Evolutionary conservation across 306 rosid genomes (phyloP).

Genomic region (Sicyos baderoa): DNA sequence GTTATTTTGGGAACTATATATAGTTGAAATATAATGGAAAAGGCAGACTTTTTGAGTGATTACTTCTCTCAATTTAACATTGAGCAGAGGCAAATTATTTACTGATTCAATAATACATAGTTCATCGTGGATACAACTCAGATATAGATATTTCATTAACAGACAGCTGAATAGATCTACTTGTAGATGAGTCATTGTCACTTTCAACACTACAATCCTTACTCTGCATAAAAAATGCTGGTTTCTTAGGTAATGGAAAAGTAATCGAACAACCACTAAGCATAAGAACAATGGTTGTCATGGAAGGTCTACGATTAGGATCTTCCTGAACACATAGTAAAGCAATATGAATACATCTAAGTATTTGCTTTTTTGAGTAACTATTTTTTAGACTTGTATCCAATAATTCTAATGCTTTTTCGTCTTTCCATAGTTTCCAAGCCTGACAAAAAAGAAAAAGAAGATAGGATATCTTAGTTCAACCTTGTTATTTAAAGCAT

Average conservation of each 20-base stretch:
- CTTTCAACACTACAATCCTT: no score
- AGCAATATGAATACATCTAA: conserved; percentile 28
- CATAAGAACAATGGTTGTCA: conserved; percentile 27
- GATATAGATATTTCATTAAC: background rate
- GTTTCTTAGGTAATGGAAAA: background rate
- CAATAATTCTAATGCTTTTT: conserved; percentile 12
- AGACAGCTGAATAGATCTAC: no score
- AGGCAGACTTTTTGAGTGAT: no score
- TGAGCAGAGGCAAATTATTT: no score
- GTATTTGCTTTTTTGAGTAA: conserved; percentile 20
- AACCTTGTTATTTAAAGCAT: no score
- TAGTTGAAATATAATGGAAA: no score
- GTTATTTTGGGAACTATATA: no score
- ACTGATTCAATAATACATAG: no score
- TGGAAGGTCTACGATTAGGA: conserved; percentile 24
- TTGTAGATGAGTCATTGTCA: no score
- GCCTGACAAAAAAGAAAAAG: conserved; percentile 3
- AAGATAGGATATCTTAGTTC: no score
- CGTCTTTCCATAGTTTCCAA: conserved; percentile 32
- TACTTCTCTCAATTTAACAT: no score
- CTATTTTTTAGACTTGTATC: conserved; percentile 15
- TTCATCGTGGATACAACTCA: no score
- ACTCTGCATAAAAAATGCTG: background rate
- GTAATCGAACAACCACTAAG: background rate
- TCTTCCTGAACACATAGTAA: conserved; percentile 29